Base-by-base conservation (phyloP, 2,329 filamentous ascomycete genomes). In the Trichoderma sp. region DNA sequence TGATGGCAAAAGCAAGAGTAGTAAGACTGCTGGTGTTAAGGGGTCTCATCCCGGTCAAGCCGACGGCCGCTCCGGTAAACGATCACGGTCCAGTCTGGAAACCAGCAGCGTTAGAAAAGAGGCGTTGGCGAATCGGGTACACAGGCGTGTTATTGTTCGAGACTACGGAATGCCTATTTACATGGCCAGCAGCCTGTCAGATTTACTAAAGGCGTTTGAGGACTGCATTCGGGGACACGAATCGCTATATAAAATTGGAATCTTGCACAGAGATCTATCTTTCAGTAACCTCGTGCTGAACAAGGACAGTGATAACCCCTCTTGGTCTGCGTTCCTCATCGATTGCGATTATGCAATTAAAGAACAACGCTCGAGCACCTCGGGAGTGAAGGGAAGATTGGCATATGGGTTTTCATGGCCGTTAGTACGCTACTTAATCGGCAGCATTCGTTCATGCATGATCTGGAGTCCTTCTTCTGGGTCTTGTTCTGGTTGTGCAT, bases 381-480 rank as follows among this genome's bases (percentile, higher is more conserved):
- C 37, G 17, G 25, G 37, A 29, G 57, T 25, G 10, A 59, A 59
- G 25, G 9, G 29, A 59, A 45, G 56, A 59, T n/a, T 27, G 22
- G 35, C 1, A 45, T 22, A 15, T 5, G 75, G 70, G 79, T 78
- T 1, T 84, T 83, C 66, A 84, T 84, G 77, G 81, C 80, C 6
- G 82, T 84, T 65, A 78, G 81, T 0, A 75, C 74, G 2, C 78
- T 84, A 39, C 67, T 78, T 7, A 78, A 76, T 34, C 78, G 83
- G 71, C 69, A 78, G 37, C 78, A 84, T 71, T 81, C 76, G 1
- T 83, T 82, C 35, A 83, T 83, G 75, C 78, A 84, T 70, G 78
- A 84, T 69, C 76, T 83, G 13, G 79, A 84, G 70, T 85, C 79
- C 4, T 83, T 84, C 69, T 84, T 83, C 72, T 84, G 74, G 81